phyloP scores from a whole-genome alignment of 1,139 yeast genomes.

The Hemisphaericaspora lyxosophila region DNA sequence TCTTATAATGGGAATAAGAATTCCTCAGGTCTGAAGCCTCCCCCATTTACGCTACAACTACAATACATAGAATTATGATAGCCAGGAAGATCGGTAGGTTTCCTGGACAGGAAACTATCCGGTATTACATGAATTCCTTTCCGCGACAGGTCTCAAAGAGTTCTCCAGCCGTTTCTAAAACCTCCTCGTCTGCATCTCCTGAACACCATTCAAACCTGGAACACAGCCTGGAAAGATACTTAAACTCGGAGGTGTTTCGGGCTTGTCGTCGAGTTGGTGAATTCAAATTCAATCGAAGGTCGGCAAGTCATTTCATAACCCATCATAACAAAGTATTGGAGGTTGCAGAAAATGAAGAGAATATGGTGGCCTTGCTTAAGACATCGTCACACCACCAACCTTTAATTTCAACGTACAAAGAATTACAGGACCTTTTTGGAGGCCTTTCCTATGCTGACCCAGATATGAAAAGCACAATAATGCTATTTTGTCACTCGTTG shows the following conservation, averaged over 20 bases:
- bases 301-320: slow-evolving; percentile 17
- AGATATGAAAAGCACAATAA: slow-evolving; percentile 22
- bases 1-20: no score
- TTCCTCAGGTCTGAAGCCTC: no score
- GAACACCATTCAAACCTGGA: no score
- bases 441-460: slow-evolving; percentile 16
- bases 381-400: background rate
- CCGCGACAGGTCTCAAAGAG: no score
- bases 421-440: slow-evolving; percentile 7
- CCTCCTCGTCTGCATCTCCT: no score
- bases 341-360: slow-evolving; percentile 16
- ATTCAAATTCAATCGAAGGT: slow-evolving; percentile 8
- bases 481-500: slow-evolving; percentile 15
- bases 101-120: no score
- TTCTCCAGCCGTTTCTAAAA: no score
- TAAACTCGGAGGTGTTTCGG: no score
- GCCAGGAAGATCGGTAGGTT: background rate
- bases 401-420: slow-evolving; percentile 6
- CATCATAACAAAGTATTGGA: slow-evolving; percentile 22
- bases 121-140: no score
- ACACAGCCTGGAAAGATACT: no score
- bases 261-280: slow-evolving; percentile 9
- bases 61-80: no score
- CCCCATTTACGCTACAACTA: no score
- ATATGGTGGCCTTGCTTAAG: slow-evolving; percentile 18